These are phyloP conservation scores for Cucumis melo DNA, from an alignment of 306 rosid genomes.

Conservation along the genomic window DNA sequence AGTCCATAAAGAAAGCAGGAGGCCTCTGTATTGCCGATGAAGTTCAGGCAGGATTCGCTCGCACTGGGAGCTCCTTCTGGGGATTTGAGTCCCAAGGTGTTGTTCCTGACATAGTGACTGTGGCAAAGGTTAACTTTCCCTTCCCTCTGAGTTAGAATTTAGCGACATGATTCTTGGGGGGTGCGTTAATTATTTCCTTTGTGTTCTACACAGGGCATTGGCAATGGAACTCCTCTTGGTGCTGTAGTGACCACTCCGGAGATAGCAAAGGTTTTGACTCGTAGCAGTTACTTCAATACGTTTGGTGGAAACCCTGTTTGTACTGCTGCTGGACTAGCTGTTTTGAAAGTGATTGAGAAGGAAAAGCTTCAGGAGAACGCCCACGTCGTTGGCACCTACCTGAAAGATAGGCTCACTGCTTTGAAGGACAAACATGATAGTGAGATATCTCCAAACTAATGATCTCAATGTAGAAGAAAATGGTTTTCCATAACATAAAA, in stretches of 20 bases:
- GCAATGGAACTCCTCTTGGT: constrained; percentile 97
- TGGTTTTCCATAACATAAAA: background rate
- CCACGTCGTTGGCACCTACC: constrained; percentile 44
- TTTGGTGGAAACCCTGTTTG: constrained; percentile 92
- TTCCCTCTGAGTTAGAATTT: background rate
- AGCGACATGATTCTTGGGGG: background rate
- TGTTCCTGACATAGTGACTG: constrained; percentile 84
- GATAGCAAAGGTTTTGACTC: constrained; percentile 69
- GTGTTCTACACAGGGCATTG: constrained; percentile 55
- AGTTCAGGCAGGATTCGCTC: constrained; percentile 78
- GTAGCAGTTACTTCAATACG: constrained; percentile 70
- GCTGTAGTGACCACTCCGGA: constrained; percentile 95
- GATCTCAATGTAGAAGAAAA: background rate
- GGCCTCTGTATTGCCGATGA: constrained; percentile 95
- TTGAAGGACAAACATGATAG: constrained; percentile 71
- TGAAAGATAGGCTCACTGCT: constrained; percentile 51
- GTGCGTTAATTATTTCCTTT: background rate
- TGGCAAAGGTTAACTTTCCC: constrained; percentile 66
- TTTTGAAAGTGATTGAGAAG: constrained; percentile 70
- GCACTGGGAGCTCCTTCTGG: constrained; percentile 92
- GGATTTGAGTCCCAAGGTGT: constrained; percentile 89
- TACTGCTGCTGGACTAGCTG: constrained; percentile 89
- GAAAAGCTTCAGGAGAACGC: constrained; percentile 89
- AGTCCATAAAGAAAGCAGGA: constrained; percentile 54
- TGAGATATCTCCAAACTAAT: constrained; percentile 11